phyloP scores from a whole-genome alignment of 306 rosid species.

The Lathyrus oleraceus region DNA sequence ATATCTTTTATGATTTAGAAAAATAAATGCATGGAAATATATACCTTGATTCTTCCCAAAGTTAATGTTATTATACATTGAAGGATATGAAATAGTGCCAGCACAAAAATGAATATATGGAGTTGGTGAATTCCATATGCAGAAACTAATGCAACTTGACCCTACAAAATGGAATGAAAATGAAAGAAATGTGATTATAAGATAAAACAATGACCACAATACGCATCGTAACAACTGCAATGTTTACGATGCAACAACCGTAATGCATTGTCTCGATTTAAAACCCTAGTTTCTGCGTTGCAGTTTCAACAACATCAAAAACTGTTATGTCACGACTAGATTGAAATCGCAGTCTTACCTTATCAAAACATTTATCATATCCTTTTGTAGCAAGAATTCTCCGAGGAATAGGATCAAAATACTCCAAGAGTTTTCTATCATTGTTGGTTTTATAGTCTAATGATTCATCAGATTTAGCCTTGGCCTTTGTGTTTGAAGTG shows the following conservation, averaged over 20 bases:
- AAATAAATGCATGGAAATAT: neutral
- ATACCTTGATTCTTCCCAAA: constrained; percentile 76
- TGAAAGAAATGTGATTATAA: neutral
- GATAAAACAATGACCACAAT: neutral
- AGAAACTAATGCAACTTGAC: constrained; percentile 52
- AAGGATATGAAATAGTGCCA: constrained; percentile 68
- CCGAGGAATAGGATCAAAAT: constrained; percentile 19
- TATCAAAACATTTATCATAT: constrained; percentile 31
- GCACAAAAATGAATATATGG: constrained; percentile 75
- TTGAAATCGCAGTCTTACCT: constrained; percentile 13
- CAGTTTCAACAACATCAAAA: neutral
- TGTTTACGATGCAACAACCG: no score
- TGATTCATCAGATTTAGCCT: neutral
- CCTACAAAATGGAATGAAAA: constrained; percentile 26
- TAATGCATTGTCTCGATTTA: neutral
- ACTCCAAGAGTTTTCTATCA: constrained; percentile 33
- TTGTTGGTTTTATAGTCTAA: neutral
- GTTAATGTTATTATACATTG: constrained; percentile 63
- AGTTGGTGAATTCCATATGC: constrained; percentile 94
- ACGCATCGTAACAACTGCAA: no score
- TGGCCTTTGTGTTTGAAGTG: neutral
- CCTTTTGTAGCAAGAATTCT: constrained; percentile 49
- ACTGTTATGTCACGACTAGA: neutral
- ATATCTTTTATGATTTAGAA: neutral
- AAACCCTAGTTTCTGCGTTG: neutral